phyloP scores from a whole-genome alignment of 2,329 filamentous ascomycete species.

The Onygenales sp. region DNA sequence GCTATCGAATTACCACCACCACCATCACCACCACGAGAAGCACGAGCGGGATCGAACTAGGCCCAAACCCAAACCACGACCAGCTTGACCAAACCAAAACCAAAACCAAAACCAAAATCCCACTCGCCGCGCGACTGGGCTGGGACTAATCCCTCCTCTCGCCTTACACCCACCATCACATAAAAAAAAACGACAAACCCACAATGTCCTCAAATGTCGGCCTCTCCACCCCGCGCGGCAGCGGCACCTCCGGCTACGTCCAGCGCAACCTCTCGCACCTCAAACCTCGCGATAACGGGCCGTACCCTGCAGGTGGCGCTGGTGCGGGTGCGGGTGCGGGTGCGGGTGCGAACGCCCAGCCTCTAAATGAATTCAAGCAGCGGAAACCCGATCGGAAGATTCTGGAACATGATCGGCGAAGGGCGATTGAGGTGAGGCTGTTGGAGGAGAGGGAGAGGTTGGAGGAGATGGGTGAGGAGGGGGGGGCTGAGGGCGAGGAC shows the following conservation, averaged over 20 bases:
- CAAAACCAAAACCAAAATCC: too few relatives aligned
- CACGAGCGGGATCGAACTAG: too few relatives aligned
- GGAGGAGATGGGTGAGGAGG: constrained; percentile 61
- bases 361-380: constrained; percentile 61
- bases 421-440: constrained; percentile 86
- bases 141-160: too few relatives aligned
- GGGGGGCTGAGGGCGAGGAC: constrained; percentile 7
- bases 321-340: constrained; percentile 5
- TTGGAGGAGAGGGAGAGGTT: constrained; percentile 81
- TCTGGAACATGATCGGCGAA: constrained; percentile 84
- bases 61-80: too few relatives aligned
- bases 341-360: constrained; percentile 36
- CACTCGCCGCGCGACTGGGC: too few relatives aligned
- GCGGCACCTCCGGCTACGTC: constrained; percentile 93
- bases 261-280: constrained; percentile 90
- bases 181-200: not conserved
- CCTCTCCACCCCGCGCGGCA: constrained; percentile 85
- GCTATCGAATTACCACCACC: too few relatives aligned
- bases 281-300: constrained; percentile 62
- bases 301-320: constrained; percentile 57
- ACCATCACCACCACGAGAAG: too few relatives aligned
- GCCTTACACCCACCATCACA: too few relatives aligned
- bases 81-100: too few relatives aligned
- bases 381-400: constrained; percentile 87
- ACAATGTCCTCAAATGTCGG: constrained; percentile 95